Base-by-base conservation (phyloP, 352 stramenopile species). In the Peronospora destructor region DNA sequence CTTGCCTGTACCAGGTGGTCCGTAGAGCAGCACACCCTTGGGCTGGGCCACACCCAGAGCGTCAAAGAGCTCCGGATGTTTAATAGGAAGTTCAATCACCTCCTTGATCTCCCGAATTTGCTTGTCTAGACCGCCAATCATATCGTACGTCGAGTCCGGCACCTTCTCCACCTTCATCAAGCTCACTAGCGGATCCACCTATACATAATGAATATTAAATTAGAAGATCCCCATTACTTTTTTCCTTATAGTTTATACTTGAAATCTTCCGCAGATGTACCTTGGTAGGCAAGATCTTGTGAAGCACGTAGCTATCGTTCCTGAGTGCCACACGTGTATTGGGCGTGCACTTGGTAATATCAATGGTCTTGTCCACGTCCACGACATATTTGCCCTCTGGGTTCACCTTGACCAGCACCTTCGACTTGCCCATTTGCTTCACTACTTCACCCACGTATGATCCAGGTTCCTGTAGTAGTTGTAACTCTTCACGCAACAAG, bases 31-130 rank as follows among this genome's bases (percentile, higher is more conserved):
- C 29, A 91, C 77, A 21, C 80, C 83, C 77, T 99, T 99, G 21
- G 95, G 96, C 71, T 99, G 97, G 5, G 96, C 95, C 7, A 99
- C 96, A 58, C 97, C 97, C 16, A 99, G 77, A 51, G 90, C 86
- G 37, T 99, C 96, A 66, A 99, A 99, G 5, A 99, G 85, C 72
- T 99, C 97, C 2, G 97, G 97, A 76, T 99, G 97, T 69, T 99
- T 99, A 72, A 99, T 99, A 2, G 97, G 97, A 14, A 99, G 81
- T 72, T 99, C 97, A 65, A 99, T 99, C 3, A 99, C 85, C 71
- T 99, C 97, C 72, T 99, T 99, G 65, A 99, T 99, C 77, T 99
- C 97, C 51, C 97, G 90, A 55, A 99, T 98, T 71, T 99, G 97
- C 65, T 99, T 99, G 65, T 98, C 94, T 19, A 99, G 74, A 44